Conservation (phyloP, 192 early-diverging fungal species). For the Coemansia sp. region DNA sequence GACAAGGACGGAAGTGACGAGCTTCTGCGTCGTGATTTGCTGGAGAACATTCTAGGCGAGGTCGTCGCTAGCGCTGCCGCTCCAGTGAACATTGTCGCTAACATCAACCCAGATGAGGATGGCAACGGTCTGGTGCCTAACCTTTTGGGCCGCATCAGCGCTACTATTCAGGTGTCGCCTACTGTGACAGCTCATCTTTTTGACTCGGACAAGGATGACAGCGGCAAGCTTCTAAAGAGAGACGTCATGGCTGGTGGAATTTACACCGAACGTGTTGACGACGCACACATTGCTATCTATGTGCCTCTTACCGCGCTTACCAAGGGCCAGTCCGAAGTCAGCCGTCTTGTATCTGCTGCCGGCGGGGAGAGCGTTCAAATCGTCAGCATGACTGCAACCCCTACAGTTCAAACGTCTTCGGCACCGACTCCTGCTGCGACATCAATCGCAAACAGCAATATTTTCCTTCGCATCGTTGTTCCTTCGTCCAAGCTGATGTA, state of each 20-base stretch:
- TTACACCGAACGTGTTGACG: slow-evolving; percentile 33
- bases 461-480: slow-evolving; percentile 38
- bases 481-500: slow-evolving; percentile 16
- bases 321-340: slow-evolving; percentile 26
- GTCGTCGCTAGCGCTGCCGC: too few relatives aligned
- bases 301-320: slow-evolving; percentile 30
- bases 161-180: too few relatives aligned
- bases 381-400: slow-evolving; percentile 31
- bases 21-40: slow-evolving; percentile 13
- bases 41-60: slow-evolving; percentile 8
- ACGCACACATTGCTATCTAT: slow-evolving; percentile 30
- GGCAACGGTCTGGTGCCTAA: neutral
- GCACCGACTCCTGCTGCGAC: slow-evolving; percentile 29
- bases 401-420: slow-evolving; percentile 24
- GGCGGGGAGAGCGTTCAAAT: slow-evolving; percentile 22
- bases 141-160: too few relatives aligned
- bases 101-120: slow-evolving; percentile 39
- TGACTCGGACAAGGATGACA: too few relatives aligned
- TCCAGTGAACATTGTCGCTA: neutral
- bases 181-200: too few relatives aligned
- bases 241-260: slow-evolving; percentile 20
- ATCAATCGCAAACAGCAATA: slow-evolving; percentile 17
- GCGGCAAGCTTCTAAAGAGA: neutral
- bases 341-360: slow-evolving; percentile 25
- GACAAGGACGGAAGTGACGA: too few relatives aligned